Conservation (phyloP, 441 rosid genomes). For the Populus hybrid region DNA sequence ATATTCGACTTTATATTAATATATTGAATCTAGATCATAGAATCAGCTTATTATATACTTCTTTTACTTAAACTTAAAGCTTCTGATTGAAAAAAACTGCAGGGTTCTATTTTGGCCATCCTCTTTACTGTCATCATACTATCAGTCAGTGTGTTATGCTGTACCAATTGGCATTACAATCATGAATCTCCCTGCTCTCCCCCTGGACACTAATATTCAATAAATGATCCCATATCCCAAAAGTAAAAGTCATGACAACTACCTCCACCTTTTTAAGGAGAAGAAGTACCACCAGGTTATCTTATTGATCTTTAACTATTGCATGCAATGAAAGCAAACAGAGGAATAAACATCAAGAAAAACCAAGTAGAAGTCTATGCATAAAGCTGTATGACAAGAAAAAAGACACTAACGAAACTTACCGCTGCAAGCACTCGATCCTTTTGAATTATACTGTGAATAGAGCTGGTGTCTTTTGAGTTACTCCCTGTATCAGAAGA, state of each 20-base stretch:
- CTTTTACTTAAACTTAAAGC: neutral
- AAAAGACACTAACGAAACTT: slow-evolving; percentile 24
- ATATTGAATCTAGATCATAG: neutral
- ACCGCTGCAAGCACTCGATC: slow-evolving; percentile 88
- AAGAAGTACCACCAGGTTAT: neutral
- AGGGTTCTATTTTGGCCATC: neutral
- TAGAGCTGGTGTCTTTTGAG: slow-evolving; percentile 64
- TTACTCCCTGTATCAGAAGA: slow-evolving; percentile 57
- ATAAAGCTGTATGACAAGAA: slow-evolving; percentile 2
- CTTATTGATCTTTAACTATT: neutral
- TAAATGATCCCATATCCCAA: neutral
- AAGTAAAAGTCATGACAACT: neutral
- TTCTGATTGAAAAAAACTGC: neutral
- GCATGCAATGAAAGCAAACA: neutral
- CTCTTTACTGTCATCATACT: neutral
- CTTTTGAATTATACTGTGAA: slow-evolving; percentile 85
- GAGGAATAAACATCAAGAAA: neutral
- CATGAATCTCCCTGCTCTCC: neutral
- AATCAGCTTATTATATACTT: neutral
- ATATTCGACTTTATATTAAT: neutral
- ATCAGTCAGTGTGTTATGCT: neutral
- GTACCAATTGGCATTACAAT: neutral
- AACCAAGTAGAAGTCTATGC: slow-evolving; percentile 3
- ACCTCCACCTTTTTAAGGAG: neutral
- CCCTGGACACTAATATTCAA: neutral